Evolutionary conservation across 1,139 yeast genomes (phyloP), one percentile per base, ranked within the genome.

Genomic region (Meyerozyma guilliermondii): DNA sequence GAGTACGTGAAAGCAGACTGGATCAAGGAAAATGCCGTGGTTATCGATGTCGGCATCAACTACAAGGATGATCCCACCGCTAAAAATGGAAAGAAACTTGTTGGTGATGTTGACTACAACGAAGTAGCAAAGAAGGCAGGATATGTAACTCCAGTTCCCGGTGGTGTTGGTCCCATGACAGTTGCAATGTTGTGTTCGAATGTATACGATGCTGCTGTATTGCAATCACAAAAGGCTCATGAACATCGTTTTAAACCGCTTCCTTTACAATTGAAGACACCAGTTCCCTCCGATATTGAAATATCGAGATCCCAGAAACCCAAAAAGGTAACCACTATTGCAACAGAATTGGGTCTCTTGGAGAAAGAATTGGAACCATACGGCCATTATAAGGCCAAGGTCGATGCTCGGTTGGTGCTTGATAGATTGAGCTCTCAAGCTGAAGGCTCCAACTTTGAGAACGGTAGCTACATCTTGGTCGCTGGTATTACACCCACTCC

Each of bases 161-260:
- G 99, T 60, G 98, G 98, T 52, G 98, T 92, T 47, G 98, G 98
- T 42, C 99, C 98, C 55, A 92, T 92, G 98, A 92, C 99, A 10
- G 98, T 92, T 41, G 98, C 98, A 41, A 87, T 89, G 86, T 78
- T 92, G 46, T 80, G 91, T 63, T 74, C 81, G 41, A 85, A 85
- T 54, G 86, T 85, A 5, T 68, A 78, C 45, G 69, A 72, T 46
- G 84, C 87, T 39, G 86, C 87, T n/a, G 67, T 80, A 46, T 58
- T 76, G 53, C 73, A 76, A 59, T 75, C 77, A 39, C 64, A 71
- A 51, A 63, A 60, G 41, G 76, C 76, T 14, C 78, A 74, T 48
- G 66, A 65, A 49, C 75, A 71, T 48, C 57, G 62, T 24, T 68
- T 69, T 59, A 61, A 61, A 48, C 79, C 83, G 16, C 74, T 85